These are phyloP conservation scores for Firmiana major DNA, from an alignment of 345 rosid species.

Conservation along the genomic window DNA sequence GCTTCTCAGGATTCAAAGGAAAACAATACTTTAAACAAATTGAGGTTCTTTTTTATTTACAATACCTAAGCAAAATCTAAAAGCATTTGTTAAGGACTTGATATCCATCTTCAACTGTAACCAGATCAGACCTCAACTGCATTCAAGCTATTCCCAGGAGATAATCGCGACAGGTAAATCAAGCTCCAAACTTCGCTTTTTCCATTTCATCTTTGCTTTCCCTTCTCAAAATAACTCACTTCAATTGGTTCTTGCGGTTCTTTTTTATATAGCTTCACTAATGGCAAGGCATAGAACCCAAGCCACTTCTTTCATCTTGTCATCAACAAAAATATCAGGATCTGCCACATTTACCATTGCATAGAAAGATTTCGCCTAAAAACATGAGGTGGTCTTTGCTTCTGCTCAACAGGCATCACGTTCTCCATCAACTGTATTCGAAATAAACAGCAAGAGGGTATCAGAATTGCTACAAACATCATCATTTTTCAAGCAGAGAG, in stretches of 20 bases:
- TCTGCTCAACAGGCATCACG: slow-evolving; percentile 41
- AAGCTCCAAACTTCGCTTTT: neutral
- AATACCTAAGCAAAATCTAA: neutral
- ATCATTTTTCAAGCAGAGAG: neutral
- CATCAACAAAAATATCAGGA: neutral
- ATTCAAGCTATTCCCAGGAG: neutral
- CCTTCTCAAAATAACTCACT: neutral
- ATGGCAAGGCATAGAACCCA: neutral
- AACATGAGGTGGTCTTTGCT: slow-evolving; percentile 30
- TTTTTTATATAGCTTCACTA: neutral
- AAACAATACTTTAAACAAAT: neutral
- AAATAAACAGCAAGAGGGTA: neutral
- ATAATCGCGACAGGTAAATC: neutral
- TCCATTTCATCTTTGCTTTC: neutral
- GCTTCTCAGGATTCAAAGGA: too few relatives aligned
- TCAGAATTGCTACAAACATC: neutral
- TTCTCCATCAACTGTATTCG: slow-evolving; percentile 43
- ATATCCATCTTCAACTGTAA: too few relatives aligned
- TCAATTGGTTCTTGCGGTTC: neutral
- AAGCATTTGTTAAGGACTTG: neutral
- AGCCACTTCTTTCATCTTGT: neutral
- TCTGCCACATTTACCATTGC: slow-evolving; percentile 32
- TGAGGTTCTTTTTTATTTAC: neutral
- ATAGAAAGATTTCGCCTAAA: slow-evolving; percentile 34
- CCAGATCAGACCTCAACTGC: neutral